Evolutionary conservation across 257 asterid species (phyloP), one percentile per base, ranked within the genome.

Genomic region (Verbena officinalis): DNA sequence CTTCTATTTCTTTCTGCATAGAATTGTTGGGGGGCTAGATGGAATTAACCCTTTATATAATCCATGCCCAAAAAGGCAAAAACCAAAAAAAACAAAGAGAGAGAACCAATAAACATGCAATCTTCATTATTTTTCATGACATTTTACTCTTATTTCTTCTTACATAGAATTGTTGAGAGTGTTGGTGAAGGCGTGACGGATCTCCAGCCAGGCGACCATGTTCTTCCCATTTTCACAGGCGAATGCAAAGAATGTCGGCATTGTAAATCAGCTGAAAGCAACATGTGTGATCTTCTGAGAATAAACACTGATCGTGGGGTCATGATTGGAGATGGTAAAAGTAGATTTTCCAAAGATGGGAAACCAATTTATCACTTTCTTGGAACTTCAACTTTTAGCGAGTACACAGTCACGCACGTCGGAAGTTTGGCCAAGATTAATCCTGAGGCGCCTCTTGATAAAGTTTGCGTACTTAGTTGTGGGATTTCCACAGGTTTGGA

Each of bases 331-430:
- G 98, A 91, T 39, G 94, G 82, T 5, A 71, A 88, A 59, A 14
- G 94, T n/a, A 78, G 98, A 73, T 88, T 91, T 51, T 84, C 83
- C 7, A 88, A 79, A 17, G 58, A 91, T 50, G 98, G 98, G 15
- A 54, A 88, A 46, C 94, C 96, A 5, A 81, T 91, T 0, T 69
- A 86, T 74, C 96, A 91, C 38, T 91, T 91, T 19, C 56, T 91
- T 1, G 98, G 98, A 30, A 91, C 98, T 8, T 91, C 98, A 4
- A 91, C 98, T 8, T 91, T 91, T 31, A 88, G 98, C n/a, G 95
- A 91, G 46, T 91, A 88, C 78, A 91, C 98, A 0, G 95, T 86
- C 1, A 74, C 77, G 23, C 98, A 91, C 63, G 83, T 75, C 53
- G 98, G 96, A 0, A 81, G 92, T 39, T 65, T 88, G 5, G 84